Conservation (phyloP, 2,329 filamentous ascomycete genomes). For the Cytospora mali region DNA sequence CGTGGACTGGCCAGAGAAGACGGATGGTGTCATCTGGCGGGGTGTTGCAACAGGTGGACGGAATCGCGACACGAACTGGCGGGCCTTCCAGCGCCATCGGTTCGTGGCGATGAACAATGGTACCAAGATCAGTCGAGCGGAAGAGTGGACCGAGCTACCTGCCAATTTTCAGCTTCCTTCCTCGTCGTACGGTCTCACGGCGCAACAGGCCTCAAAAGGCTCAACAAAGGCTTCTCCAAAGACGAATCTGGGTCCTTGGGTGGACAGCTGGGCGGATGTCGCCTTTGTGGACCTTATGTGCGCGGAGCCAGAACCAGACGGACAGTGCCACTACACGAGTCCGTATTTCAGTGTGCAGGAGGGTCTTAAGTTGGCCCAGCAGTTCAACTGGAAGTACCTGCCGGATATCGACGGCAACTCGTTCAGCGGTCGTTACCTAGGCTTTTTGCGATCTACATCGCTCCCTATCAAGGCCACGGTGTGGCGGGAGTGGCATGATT, state of each 20-base stretch:
- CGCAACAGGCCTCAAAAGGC: slow-evolving; percentile 45
- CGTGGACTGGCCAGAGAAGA: slow-evolving; percentile 61
- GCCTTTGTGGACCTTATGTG: slow-evolving; percentile 60
- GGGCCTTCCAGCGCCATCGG: slow-evolving; percentile 72
- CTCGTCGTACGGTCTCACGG: slow-evolving; percentile 49
- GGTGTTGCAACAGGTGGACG: slow-evolving; percentile 68
- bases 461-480: slow-evolving; percentile 78
- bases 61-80: slow-evolving; percentile 66
- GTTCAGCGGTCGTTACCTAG: slow-evolving; percentile 69
- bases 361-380: slow-evolving; percentile 50
- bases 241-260: slow-evolving; percentile 51
- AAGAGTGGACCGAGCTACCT: slow-evolving; percentile 45
- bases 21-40: slow-evolving; percentile 60
- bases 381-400: slow-evolving; percentile 68
- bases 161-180: slow-evolving; percentile 59
- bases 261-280: slow-evolving; percentile 52
- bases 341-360: slow-evolving; percentile 46
- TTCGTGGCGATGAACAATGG: slow-evolving; percentile 74
- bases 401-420: slow-evolving; percentile 78
- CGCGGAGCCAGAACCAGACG: slow-evolving; percentile 38
- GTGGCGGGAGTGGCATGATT: slow-evolving; percentile 81
- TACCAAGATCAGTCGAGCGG: slow-evolving; percentile 56
- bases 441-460: slow-evolving; percentile 69
- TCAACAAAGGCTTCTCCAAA: slow-evolving; percentile 28
- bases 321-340: slow-evolving; percentile 52